Evolutionary conservation across 192 early-diverging fungal genomes (phyloP).

Genomic region (Funneliformis geosporum): DNA sequence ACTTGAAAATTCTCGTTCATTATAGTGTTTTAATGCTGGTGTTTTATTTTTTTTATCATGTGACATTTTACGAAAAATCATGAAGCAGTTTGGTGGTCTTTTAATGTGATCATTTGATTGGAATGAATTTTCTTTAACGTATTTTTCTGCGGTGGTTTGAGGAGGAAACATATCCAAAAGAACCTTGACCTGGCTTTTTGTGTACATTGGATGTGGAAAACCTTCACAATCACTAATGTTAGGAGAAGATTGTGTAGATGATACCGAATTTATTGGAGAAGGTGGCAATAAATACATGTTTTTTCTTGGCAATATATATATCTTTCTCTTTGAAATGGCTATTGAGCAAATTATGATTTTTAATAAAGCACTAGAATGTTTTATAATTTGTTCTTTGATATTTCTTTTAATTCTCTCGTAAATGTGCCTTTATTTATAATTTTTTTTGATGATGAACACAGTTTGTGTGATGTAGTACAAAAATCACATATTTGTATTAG

Average conservation of each 20-base stretch:
- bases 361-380: too few species aligned
- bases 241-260: background rate
- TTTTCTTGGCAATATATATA: too few species aligned
- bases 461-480: too few species aligned
- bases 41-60: background rate
- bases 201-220: background rate
- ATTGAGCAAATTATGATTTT: too few species aligned
- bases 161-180: background rate
- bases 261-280: too few species aligned
- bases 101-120: background rate
- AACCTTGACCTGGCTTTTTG: background rate
- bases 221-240: background rate
- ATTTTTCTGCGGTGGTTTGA: background rate
- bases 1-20: background rate
- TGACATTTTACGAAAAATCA: background rate
- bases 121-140: background rate
- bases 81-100: slow-evolving; percentile 3
- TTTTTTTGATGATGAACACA: too few species aligned
- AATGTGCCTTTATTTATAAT: too few species aligned
- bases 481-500: too few species aligned
- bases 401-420: too few species aligned
- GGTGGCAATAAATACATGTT: too few species aligned
- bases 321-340: too few species aligned
- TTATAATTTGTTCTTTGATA: too few species aligned
- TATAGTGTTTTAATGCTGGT: background rate